Evolutionary conservation across 2,329 filamentous ascomycete genomes (phyloP).

Genomic region (Colletotrichum incanum): DNA sequence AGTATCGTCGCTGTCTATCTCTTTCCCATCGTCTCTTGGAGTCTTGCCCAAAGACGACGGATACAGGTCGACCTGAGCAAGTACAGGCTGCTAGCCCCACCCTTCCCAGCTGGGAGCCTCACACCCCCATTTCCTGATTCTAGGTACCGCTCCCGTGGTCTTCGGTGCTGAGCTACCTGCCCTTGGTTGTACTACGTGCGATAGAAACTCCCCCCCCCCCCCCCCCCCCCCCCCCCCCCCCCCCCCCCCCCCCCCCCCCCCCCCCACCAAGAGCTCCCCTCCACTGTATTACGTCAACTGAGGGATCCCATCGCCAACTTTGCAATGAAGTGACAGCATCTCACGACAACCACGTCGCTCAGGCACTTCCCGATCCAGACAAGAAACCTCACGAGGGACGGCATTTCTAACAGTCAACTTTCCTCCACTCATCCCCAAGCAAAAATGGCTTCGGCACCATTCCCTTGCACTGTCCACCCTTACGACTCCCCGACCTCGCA

Average conservation of each 20-base stretch:
- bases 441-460: constrained; percentile 21
- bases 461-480: constrained; percentile 61
- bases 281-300: constrained; percentile 17
- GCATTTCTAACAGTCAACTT: not conserved
- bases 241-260: not conserved
- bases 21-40: constrained; percentile 1
- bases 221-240: not conserved
- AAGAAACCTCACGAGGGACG: not conserved
- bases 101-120: not conserved
- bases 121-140: constrained; percentile 15
- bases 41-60: constrained; percentile 5
- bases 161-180: not conserved
- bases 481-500: constrained; percentile 59
- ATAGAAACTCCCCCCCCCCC: not conserved
- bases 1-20: constrained; percentile 2
- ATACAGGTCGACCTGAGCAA: constrained; percentile 2
- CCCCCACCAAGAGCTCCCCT: not conserved
- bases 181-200: not conserved
- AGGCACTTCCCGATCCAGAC: not conserved
- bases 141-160: not conserved
- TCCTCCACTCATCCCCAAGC: not conserved
- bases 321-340: not conserved
- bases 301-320: not conserved
- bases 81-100: no score
- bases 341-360: not conserved